Base-by-base conservation (phyloP, 495 filamentous ascomycete genomes). In the Penicillium dipodomyicola region DNA sequence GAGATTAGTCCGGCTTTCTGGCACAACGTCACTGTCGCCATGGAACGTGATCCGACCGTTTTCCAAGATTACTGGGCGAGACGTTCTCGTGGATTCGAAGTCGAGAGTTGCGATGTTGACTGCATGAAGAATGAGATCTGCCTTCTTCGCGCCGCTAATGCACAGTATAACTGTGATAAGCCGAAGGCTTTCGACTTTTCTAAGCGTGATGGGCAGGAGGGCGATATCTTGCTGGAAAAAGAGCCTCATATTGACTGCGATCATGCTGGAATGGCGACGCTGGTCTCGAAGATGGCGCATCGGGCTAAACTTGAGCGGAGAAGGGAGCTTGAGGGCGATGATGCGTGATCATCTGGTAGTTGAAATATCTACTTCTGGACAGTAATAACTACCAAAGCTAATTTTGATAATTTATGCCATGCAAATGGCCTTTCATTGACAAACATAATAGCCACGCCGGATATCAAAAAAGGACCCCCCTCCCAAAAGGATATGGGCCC, bases 1-100 rank as follows among this genome's bases (percentile, higher is more conserved):
- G 82, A 84, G 50, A 69, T 84, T 5, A 77, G 76, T 0, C 75
- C 81, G 0, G 78, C 77, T 8, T 84, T 84, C 69, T 84, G 82
- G 82, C 81, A 84, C 61, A 78, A 82, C 62, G 75, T 84, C 22
- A 83, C 82, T 5, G 74, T 62, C 1, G 60, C 67, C 6, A 73
- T 80, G 50, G 69, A 77, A 30, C 43, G 58, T 5, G 63, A 77
- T 39, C 52, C 69, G 4, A n/a, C 62, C 0, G 55, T 70, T 0
- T 80, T 79, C 59, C 56, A 75, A 23, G 59, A 65, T 4, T 81
- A 68, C 52, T 76, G 68, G 62, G 64, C 65, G 4, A 60, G 74
- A 17, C 72, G 72, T 17, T 60, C 56, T 19, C 68, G 77, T 20
- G 76, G 69, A 20, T 78, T 60, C 54, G 61, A 69, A 23, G 60